Percentiles rank a stretch among this genome's conserved stretches.
phyloP scores from a whole-genome alignment of 768 basidiomycete genomes.

The Filobasidium floriforme region DNA sequence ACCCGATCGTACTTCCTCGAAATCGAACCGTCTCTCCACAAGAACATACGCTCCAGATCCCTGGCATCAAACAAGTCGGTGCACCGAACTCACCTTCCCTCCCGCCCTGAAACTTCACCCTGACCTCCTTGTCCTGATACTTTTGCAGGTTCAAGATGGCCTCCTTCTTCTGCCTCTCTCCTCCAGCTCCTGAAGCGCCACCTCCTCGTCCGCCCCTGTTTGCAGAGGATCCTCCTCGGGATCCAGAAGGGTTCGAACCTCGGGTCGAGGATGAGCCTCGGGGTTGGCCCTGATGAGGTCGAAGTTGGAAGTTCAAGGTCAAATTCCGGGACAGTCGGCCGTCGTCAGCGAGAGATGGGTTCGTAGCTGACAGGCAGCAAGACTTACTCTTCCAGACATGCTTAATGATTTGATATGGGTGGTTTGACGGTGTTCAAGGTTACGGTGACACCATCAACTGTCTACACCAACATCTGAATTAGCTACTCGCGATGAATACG shows the following conservation, averaged over 20 bases:
- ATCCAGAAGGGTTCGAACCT: neutral
- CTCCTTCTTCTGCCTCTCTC: constrained; percentile 64
- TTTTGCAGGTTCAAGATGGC: constrained; percentile 92
- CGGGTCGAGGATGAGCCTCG: constrained; percentile 12
- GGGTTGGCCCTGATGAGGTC: constrained; percentile 4
- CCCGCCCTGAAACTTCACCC: constrained; percentile 97
- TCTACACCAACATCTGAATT: no score
- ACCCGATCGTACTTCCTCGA: no score
- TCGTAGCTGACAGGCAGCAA: neutral
- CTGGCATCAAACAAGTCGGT: no score
- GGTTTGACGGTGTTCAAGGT: no score
- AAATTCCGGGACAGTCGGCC: no score
- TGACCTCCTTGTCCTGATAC: constrained; percentile 82
- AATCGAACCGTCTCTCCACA: no score
- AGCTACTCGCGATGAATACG: no score
- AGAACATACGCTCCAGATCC: no score
- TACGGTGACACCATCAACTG: no score
- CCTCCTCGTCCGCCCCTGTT: constrained; percentile 46
- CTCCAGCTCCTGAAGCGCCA: constrained; percentile 50
- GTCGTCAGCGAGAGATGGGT: neutral
- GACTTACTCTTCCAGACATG: constrained; percentile 6
- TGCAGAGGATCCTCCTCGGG: constrained; percentile 9
- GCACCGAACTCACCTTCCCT: constrained; percentile 80
- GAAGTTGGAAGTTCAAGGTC: neutral
- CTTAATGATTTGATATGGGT: neutral